Evolutionary conservation across 495 filamentous ascomycete genomes (phyloP).

Genomic region (Neurospora discreta): DNA sequence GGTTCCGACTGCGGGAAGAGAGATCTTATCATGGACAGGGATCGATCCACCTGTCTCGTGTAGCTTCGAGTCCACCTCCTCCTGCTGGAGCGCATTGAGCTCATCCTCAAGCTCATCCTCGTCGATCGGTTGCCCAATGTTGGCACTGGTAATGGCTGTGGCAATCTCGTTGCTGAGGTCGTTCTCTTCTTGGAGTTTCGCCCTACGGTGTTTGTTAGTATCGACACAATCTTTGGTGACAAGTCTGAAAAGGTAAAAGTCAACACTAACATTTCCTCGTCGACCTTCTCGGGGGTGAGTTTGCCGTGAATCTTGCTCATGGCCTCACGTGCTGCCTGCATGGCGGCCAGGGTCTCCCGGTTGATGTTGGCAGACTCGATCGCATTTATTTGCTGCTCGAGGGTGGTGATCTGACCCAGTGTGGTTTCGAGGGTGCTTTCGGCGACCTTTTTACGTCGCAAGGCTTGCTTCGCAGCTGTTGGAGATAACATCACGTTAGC

Average conservation of each 20-base stretch:
- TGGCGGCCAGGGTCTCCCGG: conserved; percentile 85
- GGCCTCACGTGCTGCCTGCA: conserved; percentile 78
- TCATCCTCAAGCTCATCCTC: conserved; percentile 76
- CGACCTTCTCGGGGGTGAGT: conserved; percentile 85
- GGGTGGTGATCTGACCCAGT: conserved; percentile 71
- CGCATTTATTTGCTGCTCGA: conserved; percentile 91
- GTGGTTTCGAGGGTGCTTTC: conserved; percentile 88
- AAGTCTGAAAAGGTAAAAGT: neutral
- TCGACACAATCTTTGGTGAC: neutral
- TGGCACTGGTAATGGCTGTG: conserved; percentile 62
- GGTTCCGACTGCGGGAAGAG: conserved; percentile 60
- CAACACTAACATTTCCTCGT: conserved; percentile 77
- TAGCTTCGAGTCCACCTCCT: conserved; percentile 88
- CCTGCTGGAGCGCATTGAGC: conserved; percentile 67
- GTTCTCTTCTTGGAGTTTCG: conserved; percentile 85
- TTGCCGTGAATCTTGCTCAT: conserved; percentile 89
- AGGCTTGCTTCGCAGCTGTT: conserved; percentile 79
- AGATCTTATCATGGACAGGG: conserved; percentile 56
- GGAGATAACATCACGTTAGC: conserved; percentile 6
- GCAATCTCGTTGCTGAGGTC: conserved; percentile 86
- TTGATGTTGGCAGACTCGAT: conserved; percentile 99
- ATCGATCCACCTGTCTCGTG: conserved; percentile 64
- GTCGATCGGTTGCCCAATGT: conserved; percentile 64
- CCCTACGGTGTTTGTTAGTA: conserved; percentile 46
- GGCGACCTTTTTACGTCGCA: conserved; percentile 88